A percentile compares a stretch with the other conserved stretches of the same genome.
Evolutionary conservation across 176 grass and related monocot species (phyloP).

Genomic region (Carex cristatella): DNA sequence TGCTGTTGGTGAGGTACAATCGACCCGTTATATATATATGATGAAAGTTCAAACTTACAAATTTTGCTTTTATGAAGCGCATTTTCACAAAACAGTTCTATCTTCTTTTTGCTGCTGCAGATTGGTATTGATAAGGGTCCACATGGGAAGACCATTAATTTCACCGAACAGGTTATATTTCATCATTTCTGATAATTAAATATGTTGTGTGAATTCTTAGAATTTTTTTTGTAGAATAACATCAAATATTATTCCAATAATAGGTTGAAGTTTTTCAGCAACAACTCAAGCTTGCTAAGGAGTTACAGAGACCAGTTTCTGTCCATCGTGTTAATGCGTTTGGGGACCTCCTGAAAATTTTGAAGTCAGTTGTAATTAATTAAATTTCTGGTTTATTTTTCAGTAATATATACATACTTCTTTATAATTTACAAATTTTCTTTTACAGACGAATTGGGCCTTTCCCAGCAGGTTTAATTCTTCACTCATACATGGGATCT

Average conservation of each 20-base stretch:
- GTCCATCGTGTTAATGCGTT: conserved; percentile 84
- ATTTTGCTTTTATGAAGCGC: not conserved
- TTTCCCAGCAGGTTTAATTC: conserved; percentile 62
- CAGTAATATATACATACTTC: not conserved
- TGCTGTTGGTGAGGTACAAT: conserved; percentile 70
- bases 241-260: not conserved
- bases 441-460: conserved; percentile 53
- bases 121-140: conserved; percentile 88
- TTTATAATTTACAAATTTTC: not conserved
- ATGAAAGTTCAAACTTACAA: not conserved
- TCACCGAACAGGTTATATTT: conserved; percentile 49
- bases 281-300: conserved; percentile 82
- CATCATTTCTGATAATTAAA: conserved; percentile 16
- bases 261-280: conserved; percentile 66
- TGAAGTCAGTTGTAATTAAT: conserved; percentile 40
- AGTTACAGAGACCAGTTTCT: conserved; percentile 68
- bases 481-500: conserved; percentile 88
- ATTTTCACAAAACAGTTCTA: not conserved
- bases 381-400: not conserved
- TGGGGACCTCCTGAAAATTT: conserved; percentile 70
- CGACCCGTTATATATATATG: not conserved
- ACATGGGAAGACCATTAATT: conserved; percentile 63
- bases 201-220: conserved; percentile 4
- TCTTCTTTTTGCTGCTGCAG: conserved; percentile 28
- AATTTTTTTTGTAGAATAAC: not conserved